Conservation (phyloP, 2,329 filamentous ascomycete species). For the Botrytis fabae region DNA sequence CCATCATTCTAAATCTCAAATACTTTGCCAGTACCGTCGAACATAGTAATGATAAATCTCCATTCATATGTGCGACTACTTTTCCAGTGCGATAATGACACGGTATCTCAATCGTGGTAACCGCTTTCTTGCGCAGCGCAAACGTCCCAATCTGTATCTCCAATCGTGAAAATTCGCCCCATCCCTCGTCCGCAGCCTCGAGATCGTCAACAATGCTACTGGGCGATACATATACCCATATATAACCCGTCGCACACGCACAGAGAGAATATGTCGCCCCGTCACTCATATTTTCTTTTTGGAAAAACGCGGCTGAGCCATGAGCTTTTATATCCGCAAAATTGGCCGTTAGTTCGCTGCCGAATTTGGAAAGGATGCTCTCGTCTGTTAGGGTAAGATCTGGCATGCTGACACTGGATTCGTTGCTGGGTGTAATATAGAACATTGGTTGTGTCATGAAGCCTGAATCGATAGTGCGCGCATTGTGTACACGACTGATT, state of each 20-base stretch:
- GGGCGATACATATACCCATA: constrained; percentile 32
- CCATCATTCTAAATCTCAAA: constrained; percentile 33
- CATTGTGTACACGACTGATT: constrained; percentile 32
- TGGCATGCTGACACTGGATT: constrained; percentile 36
- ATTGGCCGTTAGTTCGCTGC: constrained; percentile 35
- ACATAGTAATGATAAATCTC: constrained; percentile 32
- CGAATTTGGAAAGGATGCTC: constrained; percentile 35
- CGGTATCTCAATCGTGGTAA: constrained; percentile 35
- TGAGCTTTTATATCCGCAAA: constrained; percentile 36
- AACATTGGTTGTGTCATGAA: constrained; percentile 34
- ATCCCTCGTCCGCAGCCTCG: background rate
- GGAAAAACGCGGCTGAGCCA: constrained; percentile 34
- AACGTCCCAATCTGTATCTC: constrained; percentile 38
- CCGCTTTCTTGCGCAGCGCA: constrained; percentile 32
- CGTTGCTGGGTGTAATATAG: constrained; percentile 31
- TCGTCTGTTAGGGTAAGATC: constrained; percentile 35
- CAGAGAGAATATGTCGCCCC: constrained; percentile 33
- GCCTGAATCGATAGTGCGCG: constrained; percentile 26
- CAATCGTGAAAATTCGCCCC: constrained; percentile 26
- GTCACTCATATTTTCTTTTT: constrained; percentile 33
- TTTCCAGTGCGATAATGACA: constrained; percentile 27
- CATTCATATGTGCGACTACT: constrained; percentile 21
- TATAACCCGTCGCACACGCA: constrained; percentile 37
- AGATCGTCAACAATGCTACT: constrained; percentile 1
- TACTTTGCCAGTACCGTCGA: constrained; percentile 35